phyloP scores from a whole-genome alignment of 2,329 filamentous ascomycete species.

The Apiospora pterosperma region DNA sequence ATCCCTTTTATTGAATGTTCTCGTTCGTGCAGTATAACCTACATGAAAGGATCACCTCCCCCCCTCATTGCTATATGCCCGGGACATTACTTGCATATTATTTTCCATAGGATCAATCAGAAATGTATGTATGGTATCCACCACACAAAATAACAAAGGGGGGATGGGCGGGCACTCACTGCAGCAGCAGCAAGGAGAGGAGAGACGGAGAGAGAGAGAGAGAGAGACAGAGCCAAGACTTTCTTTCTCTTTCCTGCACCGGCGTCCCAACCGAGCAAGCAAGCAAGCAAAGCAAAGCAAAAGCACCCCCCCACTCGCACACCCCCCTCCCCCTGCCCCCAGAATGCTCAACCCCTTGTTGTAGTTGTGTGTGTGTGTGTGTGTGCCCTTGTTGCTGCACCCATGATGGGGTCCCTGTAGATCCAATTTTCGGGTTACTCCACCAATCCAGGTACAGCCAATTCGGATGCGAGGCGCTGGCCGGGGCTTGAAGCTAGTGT shows the following conservation, averaged over 20 bases:
- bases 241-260: not conserved
- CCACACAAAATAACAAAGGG: not conserved
- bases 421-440: not conserved
- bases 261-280: not conserved
- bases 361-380: too few relatives aligned
- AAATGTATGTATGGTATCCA: not conserved
- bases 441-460: not conserved
- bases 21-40: too few relatives aligned
- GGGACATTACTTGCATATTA: not conserved
- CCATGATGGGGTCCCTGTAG: not conserved
- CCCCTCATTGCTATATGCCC: not conserved
- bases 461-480: not conserved
- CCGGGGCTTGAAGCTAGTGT: conserved; percentile 2
- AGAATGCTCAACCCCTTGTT: not conserved
- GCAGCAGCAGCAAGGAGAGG: not conserved
- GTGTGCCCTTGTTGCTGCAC: not conserved
- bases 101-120: not conserved
- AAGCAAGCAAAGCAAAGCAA: not conserved
- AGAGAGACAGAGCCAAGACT: not conserved
- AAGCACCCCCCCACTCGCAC: not conserved
- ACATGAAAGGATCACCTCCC: not conserved
- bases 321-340: not conserved
- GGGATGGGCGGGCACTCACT: too few relatives aligned
- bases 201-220: not conserved
- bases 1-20: not conserved